A percentile compares a stretch with the other conserved stretches of the same genome.
phyloP scores from a whole-genome alignment of 371 early-diverging fungal genomes.

The Mucor racemosus region DNA sequence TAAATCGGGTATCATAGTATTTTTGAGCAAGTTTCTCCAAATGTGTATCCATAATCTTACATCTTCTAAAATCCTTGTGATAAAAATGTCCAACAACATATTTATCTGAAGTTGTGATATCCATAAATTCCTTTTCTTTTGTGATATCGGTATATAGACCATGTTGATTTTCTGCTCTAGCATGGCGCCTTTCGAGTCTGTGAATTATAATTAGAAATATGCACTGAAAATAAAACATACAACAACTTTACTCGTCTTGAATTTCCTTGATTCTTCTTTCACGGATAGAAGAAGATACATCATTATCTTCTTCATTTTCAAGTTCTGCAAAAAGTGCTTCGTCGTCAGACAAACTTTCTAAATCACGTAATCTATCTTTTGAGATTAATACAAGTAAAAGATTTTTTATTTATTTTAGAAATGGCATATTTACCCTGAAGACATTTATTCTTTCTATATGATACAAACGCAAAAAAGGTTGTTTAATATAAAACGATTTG shows the following conservation, averaged over 20 bases:
- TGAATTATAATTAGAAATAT: background rate
- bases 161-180: slow-evolving; percentile 70
- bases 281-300: slow-evolving; percentile 47
- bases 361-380: slow-evolving; percentile 11
- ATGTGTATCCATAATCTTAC: slow-evolving; percentile 93
- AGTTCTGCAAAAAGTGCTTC: slow-evolving; percentile 71
- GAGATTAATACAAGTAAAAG: background rate
- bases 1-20: slow-evolving; percentile 86
- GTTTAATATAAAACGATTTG: background rate
- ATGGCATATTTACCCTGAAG: background rate
- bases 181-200: slow-evolving; percentile 64
- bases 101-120: slow-evolving; percentile 78
- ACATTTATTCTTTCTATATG: background rate
- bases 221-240: too few species aligned
- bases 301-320: slow-evolving; percentile 66
- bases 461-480: too few species aligned
- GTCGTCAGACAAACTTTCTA: slow-evolving; percentile 51
- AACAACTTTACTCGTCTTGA: slow-evolving; percentile 56
- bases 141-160: slow-evolving; percentile 83
- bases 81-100: slow-evolving; percentile 88
- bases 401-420: background rate
- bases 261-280: slow-evolving; percentile 70
- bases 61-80: slow-evolving; percentile 91
- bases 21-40: slow-evolving; percentile 77
- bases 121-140: slow-evolving; percentile 88